These are phyloP conservation scores for Alternaria sp. DNA, from an alignment of 2,329 filamentous ascomycete species.

Conservation along the genomic window DNA sequence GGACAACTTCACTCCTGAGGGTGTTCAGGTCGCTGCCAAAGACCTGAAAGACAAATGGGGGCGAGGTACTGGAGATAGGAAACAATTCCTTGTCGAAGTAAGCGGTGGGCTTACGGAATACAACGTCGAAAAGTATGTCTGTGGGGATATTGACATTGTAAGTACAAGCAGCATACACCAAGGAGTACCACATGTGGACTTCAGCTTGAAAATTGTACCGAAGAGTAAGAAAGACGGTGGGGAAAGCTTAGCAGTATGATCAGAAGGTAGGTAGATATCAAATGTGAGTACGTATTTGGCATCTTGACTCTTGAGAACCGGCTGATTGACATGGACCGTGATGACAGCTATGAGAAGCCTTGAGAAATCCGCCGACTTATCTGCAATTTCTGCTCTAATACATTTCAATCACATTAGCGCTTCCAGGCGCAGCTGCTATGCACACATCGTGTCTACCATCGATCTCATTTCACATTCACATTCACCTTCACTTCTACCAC, in stretches of 20 bases:
- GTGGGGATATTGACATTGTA: slow-evolving; percentile 87
- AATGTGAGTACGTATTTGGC: background rate
- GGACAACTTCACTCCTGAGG: slow-evolving; percentile 89
- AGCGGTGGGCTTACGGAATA: slow-evolving; percentile 87
- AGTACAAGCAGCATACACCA: slow-evolving; percentile 98
- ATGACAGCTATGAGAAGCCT: background rate
- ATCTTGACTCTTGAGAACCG: background rate
- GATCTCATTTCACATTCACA: background rate
- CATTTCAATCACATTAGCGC: background rate
- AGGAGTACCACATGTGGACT: slow-evolving; percentile 92
- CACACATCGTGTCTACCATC: background rate
- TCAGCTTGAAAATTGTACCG: slow-evolving; percentile 85
- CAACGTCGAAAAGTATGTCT: slow-evolving; percentile 85
- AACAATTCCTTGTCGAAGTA: slow-evolving; percentile 83
- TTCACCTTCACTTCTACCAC: background rate
- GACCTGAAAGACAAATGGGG: slow-evolving; percentile 83
- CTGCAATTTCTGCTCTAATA: background rate
- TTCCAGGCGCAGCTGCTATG: background rate
- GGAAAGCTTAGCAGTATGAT: slow-evolving; percentile 22
- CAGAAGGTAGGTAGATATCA: background rate
- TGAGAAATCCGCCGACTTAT: background rate
- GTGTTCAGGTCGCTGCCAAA: slow-evolving; percentile 76
- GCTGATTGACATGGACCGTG: background rate
- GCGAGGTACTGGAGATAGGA: slow-evolving; percentile 65
- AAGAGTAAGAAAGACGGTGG: slow-evolving; percentile 45